Conservation (phyloP, 495 filamentous ascomycete genomes). For the Penicillium silybi region DNA sequence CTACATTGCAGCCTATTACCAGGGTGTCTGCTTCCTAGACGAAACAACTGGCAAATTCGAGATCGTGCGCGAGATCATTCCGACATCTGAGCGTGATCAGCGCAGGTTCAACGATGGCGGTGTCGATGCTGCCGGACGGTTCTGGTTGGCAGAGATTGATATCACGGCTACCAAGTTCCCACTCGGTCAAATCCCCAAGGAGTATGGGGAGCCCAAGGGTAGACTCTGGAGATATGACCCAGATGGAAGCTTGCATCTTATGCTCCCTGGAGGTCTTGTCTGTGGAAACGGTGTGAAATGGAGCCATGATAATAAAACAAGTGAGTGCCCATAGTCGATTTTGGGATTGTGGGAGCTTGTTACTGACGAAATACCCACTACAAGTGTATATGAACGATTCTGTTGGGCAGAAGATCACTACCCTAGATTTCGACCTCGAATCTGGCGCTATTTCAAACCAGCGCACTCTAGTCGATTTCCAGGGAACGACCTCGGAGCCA, state of each 20-base stretch:
- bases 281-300: conserved; percentile 32
- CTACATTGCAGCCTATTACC: conserved; percentile 27
- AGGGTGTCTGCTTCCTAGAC: conserved; percentile 24
- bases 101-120: conserved; percentile 25
- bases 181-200: conserved; percentile 4
- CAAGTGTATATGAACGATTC: conserved; percentile 28
- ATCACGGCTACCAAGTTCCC: conserved; percentile 12
- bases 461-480: conserved; percentile 18
- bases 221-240: conserved; percentile 34
- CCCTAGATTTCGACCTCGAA: conserved; percentile 27
- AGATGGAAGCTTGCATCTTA: conserved; percentile 23
- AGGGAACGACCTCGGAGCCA: conserved; percentile 15
- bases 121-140: conserved; percentile 23
- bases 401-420: conserved; percentile 19
- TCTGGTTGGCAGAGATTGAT: conserved; percentile 27
- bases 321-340: conserved; percentile 10
- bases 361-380: not conserved
- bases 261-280: conserved; percentile 20
- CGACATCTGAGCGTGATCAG: conserved; percentile 13
- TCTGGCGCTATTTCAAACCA: conserved; percentile 21
- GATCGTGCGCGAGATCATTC: conserved; percentile 23
- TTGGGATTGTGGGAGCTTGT: not conserved
- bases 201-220: conserved; percentile 18
- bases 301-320: conserved; percentile 32
- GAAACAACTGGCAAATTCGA: conserved; percentile 20